phyloP scores from a whole-genome alignment of 2,329 filamentous ascomycete genomes.

The Escovopsis sp. region DNA sequence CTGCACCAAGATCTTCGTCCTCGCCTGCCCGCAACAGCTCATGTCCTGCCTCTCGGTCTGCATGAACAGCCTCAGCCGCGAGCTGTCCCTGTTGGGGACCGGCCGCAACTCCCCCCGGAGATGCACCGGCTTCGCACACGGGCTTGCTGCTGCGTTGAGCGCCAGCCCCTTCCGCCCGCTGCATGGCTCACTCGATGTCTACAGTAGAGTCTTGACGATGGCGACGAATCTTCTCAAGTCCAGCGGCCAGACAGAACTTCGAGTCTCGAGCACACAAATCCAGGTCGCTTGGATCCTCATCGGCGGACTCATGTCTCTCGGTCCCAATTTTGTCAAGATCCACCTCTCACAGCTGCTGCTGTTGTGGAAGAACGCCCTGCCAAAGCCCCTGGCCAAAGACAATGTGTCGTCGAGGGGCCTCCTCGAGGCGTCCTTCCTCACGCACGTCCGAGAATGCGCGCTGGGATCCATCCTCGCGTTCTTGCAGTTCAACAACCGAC shows the following conservation, averaged over 20 bases:
- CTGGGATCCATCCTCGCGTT: conserved; percentile 85
- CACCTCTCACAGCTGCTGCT: conserved; percentile 87
- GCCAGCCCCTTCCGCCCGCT: conserved; percentile 77
- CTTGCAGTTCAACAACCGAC: conserved; percentile 78
- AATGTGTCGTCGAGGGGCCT: conserved; percentile 72
- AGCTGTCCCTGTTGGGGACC: conserved; percentile 62
- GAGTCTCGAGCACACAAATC: conserved; percentile 84
- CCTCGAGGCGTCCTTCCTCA: conserved; percentile 81
- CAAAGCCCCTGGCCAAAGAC: conserved; percentile 86
- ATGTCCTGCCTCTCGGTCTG: conserved; percentile 85
- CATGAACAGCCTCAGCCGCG: conserved; percentile 86
- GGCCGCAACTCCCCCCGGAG: conserved; percentile 66
- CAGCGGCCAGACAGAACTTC: conserved; percentile 78
- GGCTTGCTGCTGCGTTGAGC: conserved; percentile 78
- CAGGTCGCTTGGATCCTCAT: conserved; percentile 97
- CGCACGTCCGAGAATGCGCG: conserved; percentile 89
- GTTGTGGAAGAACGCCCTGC: conserved; percentile 93
- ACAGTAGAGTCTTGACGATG: conserved; percentile 79
- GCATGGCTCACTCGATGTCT: conserved; percentile 90
- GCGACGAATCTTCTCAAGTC: conserved; percentile 86
- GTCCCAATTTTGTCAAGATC: conserved; percentile 97
- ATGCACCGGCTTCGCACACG: conserved; percentile 85
- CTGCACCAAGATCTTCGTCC: conserved; percentile 73
- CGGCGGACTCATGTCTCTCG: conserved; percentile 88
- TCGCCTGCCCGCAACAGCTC: conserved; percentile 85